Evolutionary conservation across 495 filamentous ascomycete species (phyloP), one percentile per base, ranked within the genome.

Genomic region (Hypoxylon rickii): DNA sequence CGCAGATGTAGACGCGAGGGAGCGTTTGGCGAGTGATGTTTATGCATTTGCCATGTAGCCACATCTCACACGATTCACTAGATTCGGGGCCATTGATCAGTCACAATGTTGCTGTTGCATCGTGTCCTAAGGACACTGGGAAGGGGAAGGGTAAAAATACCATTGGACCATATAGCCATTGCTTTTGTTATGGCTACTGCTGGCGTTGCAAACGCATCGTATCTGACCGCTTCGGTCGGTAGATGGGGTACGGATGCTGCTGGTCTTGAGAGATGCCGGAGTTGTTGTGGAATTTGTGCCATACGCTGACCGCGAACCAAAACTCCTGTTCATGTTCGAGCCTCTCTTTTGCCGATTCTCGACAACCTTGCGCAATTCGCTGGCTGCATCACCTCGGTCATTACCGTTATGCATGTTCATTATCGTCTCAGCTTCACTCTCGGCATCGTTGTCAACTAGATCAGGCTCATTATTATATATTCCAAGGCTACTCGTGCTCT

Each of bases 41-140:
- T 24, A 92, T 80, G 65, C 91, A 96, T 61, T 79, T 79, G 4
- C 85, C 87, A 64, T 96, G 91, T 21, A 92, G 80, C 85, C 86
- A 93, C 71, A 92, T 87, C 32, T 83, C 86, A 71, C 91, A 96
- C 3, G 90, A 92, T 73, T 92, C 87, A 72, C 91, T 92, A 62
- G 3, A 19, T 50, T 45, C n/a, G n/a, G n/a, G n/a, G n/a, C n/a
- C n/a, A n/a, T n/a, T n/a, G 11, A 38, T 61, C 47, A 56, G 59
- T 22, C 43, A 54, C n/a, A 12, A 31, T 22, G 12, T 42, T 45
- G 55, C 38, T 24, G 3, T 24, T 29, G 10, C 10, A 29, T 29
- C n/a, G 34, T 34, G 32, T n/a, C 12, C 13, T 12, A 3, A 7
- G 3, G 13, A n/a, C 12, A 34, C 5, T n/a, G n/a, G 32, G 36